Conservation (phyloP, 2,329 filamentous ascomycete species). For the Epichloe brachyelytri region DNA sequence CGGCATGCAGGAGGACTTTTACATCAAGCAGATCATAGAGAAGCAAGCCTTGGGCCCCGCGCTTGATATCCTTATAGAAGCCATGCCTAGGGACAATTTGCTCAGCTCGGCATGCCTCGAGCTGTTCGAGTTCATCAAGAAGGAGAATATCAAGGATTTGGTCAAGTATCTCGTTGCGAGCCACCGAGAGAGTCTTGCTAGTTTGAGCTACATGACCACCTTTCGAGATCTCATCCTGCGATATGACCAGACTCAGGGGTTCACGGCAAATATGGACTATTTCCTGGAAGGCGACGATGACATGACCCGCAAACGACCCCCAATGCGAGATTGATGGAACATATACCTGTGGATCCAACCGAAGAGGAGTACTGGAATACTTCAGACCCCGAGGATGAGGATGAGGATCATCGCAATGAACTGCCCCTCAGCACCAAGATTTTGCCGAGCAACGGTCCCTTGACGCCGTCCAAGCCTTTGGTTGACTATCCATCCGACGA, state of each 20-base stretch:
- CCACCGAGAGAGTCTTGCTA: constrained; percentile 63
- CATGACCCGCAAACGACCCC: constrained; percentile 29
- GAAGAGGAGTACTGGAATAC: constrained; percentile 93
- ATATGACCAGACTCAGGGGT: constrained; percentile 68
- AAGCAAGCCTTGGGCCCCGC: constrained; percentile 75
- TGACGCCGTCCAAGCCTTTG: constrained; percentile 55
- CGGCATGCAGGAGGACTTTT: constrained; percentile 79
- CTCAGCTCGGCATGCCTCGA: constrained; percentile 89
- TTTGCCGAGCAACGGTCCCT: constrained; percentile 43
- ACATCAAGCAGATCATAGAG: constrained; percentile 71
- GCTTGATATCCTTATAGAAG: constrained; percentile 68
- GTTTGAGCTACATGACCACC: constrained; percentile 71
- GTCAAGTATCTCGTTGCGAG: constrained; percentile 75
- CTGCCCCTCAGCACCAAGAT: constrained; percentile 18
- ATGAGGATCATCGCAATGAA: constrained; percentile 24
- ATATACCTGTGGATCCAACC: constrained; percentile 57
- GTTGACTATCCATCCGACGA: constrained; percentile 93
- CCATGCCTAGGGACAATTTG: constrained; percentile 84
- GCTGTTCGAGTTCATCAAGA: constrained; percentile 81
- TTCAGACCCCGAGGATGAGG: constrained; percentile 74
- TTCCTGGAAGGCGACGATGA: constrained; percentile 60
- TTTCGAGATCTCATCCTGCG: constrained; percentile 64
- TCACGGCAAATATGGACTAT: constrained; percentile 52
- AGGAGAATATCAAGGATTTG: constrained; percentile 67
- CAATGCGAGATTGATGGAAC: constrained; percentile 55